These are phyloP conservation scores for Dispira simplex DNA, from an alignment of 192 early-diverging fungal genomes.

Conservation along the genomic window DNA sequence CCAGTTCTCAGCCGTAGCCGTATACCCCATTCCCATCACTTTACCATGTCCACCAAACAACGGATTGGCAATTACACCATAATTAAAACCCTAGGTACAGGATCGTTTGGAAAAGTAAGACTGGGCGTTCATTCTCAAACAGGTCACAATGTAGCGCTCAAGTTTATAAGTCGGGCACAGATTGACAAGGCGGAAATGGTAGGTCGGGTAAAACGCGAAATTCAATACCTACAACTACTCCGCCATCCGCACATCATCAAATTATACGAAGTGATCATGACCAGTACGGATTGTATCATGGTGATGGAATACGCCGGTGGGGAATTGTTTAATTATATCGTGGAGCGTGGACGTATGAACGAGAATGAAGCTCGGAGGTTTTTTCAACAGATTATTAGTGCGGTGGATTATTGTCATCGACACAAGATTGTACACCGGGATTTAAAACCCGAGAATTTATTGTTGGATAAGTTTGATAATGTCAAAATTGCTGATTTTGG, in stretches of 20 bases:
- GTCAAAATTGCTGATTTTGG: slow-evolving; percentile 99
- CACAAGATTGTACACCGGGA: slow-evolving; percentile 81
- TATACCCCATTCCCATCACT: neutral
- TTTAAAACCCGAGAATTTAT: slow-evolving; percentile 76
- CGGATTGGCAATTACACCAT: slow-evolving; percentile 86
- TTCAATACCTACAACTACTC: slow-evolving; percentile 87
- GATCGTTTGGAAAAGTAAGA: slow-evolving; percentile 98
- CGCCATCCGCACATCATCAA: slow-evolving; percentile 98
- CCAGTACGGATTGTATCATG: slow-evolving; percentile 93
- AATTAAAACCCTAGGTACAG: slow-evolving; percentile 88
- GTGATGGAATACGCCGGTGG: slow-evolving; percentile 79
- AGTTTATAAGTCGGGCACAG: slow-evolving; percentile 86
- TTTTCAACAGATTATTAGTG: slow-evolving; percentile 94
- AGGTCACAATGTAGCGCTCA: slow-evolving; percentile 90
- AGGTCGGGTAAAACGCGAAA: slow-evolving; percentile 88
- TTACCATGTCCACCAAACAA: slow-evolving; percentile 22
- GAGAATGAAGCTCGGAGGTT: slow-evolving; percentile 78
- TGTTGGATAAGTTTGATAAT: slow-evolving; percentile 81
- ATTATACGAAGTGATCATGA: slow-evolving; percentile 96
- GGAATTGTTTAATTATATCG: slow-evolving; percentile 78
- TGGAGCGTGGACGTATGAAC: slow-evolving; percentile 60
- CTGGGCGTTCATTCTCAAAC: slow-evolving; percentile 89
- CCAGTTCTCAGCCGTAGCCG: no score
- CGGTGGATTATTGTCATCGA: slow-evolving; percentile 88
- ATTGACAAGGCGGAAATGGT: slow-evolving; percentile 94